These are phyloP conservation scores for Papiliotrema fonsecae DNA, from an alignment of 1,284 basidiomycete species.

Conservation along the genomic window DNA sequence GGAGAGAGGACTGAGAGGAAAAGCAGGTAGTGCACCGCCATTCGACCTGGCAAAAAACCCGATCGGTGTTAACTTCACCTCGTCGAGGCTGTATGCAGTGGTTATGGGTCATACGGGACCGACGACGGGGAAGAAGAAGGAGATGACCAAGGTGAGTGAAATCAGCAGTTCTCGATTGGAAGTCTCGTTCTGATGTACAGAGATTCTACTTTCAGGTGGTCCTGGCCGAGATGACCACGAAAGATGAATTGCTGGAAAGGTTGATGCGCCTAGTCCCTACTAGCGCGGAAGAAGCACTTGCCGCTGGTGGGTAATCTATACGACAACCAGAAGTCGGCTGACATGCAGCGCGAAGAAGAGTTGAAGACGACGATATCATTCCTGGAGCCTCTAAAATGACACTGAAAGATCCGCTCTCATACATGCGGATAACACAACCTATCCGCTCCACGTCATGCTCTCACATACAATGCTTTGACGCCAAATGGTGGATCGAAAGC, in stretches of 20 bases:
- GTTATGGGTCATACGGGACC: slow-evolving; percentile 84
- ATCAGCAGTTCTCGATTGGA: not conserved
- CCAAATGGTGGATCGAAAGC: slow-evolving; percentile 85
- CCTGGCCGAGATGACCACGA: slow-evolving; percentile 68
- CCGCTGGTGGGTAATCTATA: slow-evolving; percentile 11
- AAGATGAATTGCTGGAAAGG: slow-evolving; percentile 59
- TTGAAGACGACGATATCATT: slow-evolving; percentile 1
- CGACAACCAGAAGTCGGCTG: not conserved
- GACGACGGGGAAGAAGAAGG: slow-evolving; percentile 42
- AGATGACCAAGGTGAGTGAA: slow-evolving; percentile 34
- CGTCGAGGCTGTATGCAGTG: slow-evolving; percentile 59
- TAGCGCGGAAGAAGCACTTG: slow-evolving; percentile 19
- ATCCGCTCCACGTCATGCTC: slow-evolving; percentile 79
- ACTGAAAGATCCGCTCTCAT: slow-evolving; percentile 89
- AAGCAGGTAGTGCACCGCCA: slow-evolving; percentile 90
- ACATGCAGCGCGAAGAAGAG: not conserved
- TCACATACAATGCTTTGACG: slow-evolving; percentile 95
- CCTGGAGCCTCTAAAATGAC: slow-evolving; percentile 67
- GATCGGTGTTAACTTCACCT: slow-evolving; percentile 51
- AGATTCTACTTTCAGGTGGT: slow-evolving; percentile 81
- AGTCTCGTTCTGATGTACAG: slow-evolving; percentile 47
- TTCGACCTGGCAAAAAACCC: slow-evolving; percentile 66
- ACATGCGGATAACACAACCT: slow-evolving; percentile 77
- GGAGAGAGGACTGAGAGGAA: slow-evolving; percentile 89
- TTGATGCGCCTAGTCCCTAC: slow-evolving; percentile 22